Evolutionary conservation across 768 basidiomycete species (phyloP).

Genomic region (Flagelloscypha sp.): DNA sequence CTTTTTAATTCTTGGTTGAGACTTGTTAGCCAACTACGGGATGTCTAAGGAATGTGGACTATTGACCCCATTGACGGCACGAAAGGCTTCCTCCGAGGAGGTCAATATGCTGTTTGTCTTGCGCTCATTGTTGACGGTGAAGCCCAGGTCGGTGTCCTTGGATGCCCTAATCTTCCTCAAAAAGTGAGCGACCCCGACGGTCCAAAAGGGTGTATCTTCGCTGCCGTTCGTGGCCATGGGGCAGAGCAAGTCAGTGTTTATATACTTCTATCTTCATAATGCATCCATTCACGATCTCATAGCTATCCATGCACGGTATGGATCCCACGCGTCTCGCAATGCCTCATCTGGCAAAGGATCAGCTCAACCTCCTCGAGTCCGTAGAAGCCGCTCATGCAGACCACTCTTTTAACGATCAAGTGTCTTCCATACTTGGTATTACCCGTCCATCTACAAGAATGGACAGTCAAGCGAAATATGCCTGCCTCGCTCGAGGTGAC

Average conservation of each 20-base stretch:
- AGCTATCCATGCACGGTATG: constrained; percentile 48
- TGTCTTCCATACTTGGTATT: constrained; percentile 60
- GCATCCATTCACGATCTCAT: constrained; percentile 1
- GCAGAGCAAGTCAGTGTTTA: constrained; percentile 50
- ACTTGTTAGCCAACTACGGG: constrained; percentile 1
- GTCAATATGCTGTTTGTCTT: constrained; percentile 89
- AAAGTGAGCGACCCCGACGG: constrained; percentile 44
- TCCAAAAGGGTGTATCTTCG: constrained; percentile 72
- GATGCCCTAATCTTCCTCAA: constrained; percentile 84
- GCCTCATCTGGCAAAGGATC: constrained; percentile 35
- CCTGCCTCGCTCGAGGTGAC: constrained; percentile 77
- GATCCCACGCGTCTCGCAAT: constrained; percentile 46
- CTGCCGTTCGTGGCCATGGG: constrained; percentile 82
- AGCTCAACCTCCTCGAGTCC: constrained; percentile 76
- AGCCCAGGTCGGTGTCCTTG: constrained; percentile 79
- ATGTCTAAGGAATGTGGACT: constrained; percentile 68
- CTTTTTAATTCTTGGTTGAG: constrained; percentile 3
- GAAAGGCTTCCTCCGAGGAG: constrained; percentile 86
- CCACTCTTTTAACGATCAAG: constrained; percentile 73
- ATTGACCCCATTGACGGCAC: constrained; percentile 91
- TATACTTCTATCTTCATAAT: not conserved
- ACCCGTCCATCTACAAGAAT: constrained; percentile 65
- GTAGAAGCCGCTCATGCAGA: constrained; percentile 89
- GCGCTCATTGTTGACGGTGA: constrained; percentile 72
- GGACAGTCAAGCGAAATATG: constrained; percentile 97